phyloP scores from a whole-genome alignment of 2,329 filamentous ascomycete genomes.

The Clonostachys chloroleuca region DNA sequence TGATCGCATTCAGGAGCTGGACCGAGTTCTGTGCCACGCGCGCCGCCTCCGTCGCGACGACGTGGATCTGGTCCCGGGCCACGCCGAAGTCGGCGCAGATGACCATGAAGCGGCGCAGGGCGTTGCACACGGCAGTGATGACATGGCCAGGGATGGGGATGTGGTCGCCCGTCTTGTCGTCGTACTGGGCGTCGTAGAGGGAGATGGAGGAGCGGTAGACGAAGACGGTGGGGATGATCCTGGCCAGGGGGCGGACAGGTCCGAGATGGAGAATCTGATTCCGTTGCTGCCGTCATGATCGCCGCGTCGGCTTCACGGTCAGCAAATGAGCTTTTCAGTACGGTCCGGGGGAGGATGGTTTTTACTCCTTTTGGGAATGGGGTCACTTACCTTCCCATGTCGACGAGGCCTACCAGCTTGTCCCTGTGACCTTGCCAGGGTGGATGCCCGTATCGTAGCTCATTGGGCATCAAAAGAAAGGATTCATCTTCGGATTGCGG shows the following conservation, averaged over 20 bases:
- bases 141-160: conserved; percentile 19
- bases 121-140: conserved; percentile 16
- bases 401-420: too few species aligned
- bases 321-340: too few species aligned
- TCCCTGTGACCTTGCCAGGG: too few species aligned
- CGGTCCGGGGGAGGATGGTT: too few species aligned
- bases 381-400: too few species aligned
- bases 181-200: conserved; percentile 22
- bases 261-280: conserved; percentile 63
- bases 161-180: conserved; percentile 19
- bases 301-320: too few species aligned
- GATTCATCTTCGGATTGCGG: too few species aligned
- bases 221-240: conserved; percentile 49
- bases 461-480: too few species aligned
- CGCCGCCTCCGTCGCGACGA: conserved; percentile 23
- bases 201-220: conserved; percentile 22
- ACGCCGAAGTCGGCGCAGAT: conserved; percentile 18
- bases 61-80: conserved; percentile 15
- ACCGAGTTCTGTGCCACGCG: conserved; percentile 20
- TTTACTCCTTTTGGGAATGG: too few species aligned
- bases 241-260: conserved; percentile 40
- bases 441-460: too few species aligned
- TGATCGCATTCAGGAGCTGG: conserved; percentile 32
- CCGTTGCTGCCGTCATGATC: conserved; percentile 48
- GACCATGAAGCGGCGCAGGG: conserved; percentile 17